Conservation (phyloP, 2,329 filamentous ascomycete genomes). For the Parafenestella ontariensis region DNA sequence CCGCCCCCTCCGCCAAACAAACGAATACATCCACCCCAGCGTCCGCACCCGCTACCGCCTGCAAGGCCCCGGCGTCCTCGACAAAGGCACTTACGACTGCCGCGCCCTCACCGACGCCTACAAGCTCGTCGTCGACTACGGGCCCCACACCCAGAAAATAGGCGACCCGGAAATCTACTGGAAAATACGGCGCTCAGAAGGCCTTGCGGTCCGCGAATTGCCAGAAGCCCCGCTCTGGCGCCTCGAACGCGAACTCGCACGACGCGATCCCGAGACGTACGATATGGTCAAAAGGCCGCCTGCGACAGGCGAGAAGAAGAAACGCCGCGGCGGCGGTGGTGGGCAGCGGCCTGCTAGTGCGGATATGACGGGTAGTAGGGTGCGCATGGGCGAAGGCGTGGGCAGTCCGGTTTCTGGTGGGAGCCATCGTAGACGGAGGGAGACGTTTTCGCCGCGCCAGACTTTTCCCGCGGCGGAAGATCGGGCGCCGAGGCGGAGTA, state of each 20-base stretch:
- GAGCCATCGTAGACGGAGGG: slow-evolving; percentile 14
- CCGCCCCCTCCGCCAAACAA: slow-evolving; percentile 55
- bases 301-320: slow-evolving; percentile 29
- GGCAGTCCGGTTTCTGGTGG: background rate
- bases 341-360: slow-evolving; percentile 22
- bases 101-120: slow-evolving; percentile 55
- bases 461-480: slow-evolving; percentile 27
- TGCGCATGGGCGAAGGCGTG: slow-evolving; percentile 2
- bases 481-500: slow-evolving; percentile 17
- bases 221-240: slow-evolving; percentile 56
- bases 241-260: slow-evolving; percentile 52
- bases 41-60: slow-evolving; percentile 55
- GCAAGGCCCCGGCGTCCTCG: slow-evolving; percentile 55
- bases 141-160: slow-evolving; percentile 28
- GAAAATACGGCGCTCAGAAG: slow-evolving; percentile 47
- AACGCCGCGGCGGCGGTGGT: slow-evolving; percentile 11
- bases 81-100: slow-evolving; percentile 54
- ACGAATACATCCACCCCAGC: slow-evolving; percentile 61
- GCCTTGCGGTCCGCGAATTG: slow-evolving; percentile 48
- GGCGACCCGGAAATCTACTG: slow-evolving; percentile 53
- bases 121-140: slow-evolving; percentile 56
- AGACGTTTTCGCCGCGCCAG: slow-evolving; percentile 30
- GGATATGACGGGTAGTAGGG: slow-evolving; percentile 10
- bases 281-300: slow-evolving; percentile 50
- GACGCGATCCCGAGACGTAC: slow-evolving; percentile 52